Percentiles rank a stretch among this genome's conserved stretches.
These are phyloP conservation scores for Cutaneotrichosporon sp. DNA, from an alignment of 1,284 basidiomycete genomes.

Conservation along the genomic window DNA sequence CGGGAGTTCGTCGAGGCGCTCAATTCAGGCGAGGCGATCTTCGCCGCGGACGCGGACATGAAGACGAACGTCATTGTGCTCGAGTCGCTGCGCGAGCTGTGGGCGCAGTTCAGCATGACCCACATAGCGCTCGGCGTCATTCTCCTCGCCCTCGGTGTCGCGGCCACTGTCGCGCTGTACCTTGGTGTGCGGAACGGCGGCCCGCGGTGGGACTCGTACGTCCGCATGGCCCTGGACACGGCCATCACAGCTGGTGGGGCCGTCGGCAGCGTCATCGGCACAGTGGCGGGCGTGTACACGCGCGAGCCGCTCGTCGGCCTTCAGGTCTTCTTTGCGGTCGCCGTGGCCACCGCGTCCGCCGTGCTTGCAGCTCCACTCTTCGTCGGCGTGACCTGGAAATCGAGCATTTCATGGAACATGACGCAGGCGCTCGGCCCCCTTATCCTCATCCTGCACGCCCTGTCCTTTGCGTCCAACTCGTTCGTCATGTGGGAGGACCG, in stretches of 20 bases:
- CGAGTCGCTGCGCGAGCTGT: constrained; percentile 70
- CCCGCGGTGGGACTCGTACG: constrained; percentile 41
- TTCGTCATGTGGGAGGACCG: constrained; percentile 95
- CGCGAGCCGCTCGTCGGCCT: constrained; percentile 54
- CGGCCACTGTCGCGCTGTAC: constrained; percentile 44
- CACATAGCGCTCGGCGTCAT: constrained; percentile 64
- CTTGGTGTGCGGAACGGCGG: constrained; percentile 40
- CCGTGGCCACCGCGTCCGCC: constrained; percentile 35
- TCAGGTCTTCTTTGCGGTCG: constrained; percentile 20
- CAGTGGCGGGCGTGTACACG: constrained; percentile 31
- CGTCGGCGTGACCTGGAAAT: constrained; percentile 7
- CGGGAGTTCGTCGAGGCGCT: not conserved
- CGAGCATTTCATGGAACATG: constrained; percentile 20
- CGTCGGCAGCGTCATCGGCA: constrained; percentile 31
- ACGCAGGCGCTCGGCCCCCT: constrained; percentile 50
- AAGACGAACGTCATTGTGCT: constrained; percentile 63
- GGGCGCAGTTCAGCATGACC: constrained; percentile 86
- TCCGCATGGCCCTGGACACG: constrained; percentile 40
- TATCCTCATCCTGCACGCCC: constrained; percentile 61
- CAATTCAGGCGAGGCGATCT: constrained; percentile 8
- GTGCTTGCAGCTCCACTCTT: constrained; percentile 29
- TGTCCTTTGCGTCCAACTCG: constrained; percentile 82
- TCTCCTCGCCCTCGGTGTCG: constrained; percentile 47
- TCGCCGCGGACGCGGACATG: constrained; percentile 26
- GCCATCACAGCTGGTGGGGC: constrained; percentile 23